phyloP scores from a whole-genome alignment of 2,329 filamentous ascomycete genomes.

The Pseudopithomyces maydicus region DNA sequence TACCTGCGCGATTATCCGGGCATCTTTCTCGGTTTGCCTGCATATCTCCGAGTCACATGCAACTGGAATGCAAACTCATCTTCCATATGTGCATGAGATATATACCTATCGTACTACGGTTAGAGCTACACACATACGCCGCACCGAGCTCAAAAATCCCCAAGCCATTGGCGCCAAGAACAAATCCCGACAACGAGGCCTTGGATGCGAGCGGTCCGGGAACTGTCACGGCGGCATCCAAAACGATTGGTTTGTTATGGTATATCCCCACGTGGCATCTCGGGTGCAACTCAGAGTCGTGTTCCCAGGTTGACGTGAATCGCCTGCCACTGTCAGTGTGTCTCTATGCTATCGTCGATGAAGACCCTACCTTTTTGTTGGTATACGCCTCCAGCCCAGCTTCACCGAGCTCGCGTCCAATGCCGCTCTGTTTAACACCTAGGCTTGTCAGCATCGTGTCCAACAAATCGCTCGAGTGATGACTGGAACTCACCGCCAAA shows the following conservation, averaged over 20 bases:
- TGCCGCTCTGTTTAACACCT: slow-evolving; percentile 63
- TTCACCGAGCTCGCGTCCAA: slow-evolving; percentile 66
- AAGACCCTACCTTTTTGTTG: slow-evolving; percentile 56
- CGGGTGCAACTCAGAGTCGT: slow-evolving; percentile 27
- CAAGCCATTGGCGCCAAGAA: slow-evolving; percentile 43
- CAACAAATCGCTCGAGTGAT: no score
- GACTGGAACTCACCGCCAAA: slow-evolving; percentile 55
- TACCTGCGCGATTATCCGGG: background rate
- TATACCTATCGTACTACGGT: background rate
- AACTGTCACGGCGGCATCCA: background rate
- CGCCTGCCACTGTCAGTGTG: slow-evolving; percentile 35
- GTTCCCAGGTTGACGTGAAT: slow-evolving; percentile 55
- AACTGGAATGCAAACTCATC: background rate
- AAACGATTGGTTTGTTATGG: slow-evolving; percentile 11
- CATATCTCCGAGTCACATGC: background rate
- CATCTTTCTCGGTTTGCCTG: background rate
- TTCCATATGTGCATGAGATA: background rate
- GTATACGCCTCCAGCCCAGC: slow-evolving; percentile 66
- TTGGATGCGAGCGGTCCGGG: slow-evolving; percentile 19
- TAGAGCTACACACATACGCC: background rate
- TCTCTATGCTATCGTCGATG: background rate
- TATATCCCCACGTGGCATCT: slow-evolving; percentile 6
- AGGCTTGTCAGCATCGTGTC: no score
- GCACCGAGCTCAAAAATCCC: slow-evolving; percentile 12
- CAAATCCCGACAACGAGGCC: slow-evolving; percentile 28